phyloP scores from a whole-genome alignment of 345 rosid species.

The Reutealis trisperma region DNA sequence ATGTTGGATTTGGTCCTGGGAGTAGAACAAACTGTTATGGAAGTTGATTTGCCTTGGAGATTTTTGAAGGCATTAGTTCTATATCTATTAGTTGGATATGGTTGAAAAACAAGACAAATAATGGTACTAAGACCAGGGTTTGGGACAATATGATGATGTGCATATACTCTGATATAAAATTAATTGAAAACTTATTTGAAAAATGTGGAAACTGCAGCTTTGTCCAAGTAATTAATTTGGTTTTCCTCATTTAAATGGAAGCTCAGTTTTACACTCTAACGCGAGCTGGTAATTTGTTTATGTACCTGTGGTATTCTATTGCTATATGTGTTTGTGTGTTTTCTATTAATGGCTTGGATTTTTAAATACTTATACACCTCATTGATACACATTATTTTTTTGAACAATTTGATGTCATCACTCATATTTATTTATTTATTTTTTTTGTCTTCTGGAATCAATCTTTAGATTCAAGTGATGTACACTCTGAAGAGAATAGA shows the following conservation, averaged over 20 bases:
- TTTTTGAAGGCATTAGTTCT: neutral
- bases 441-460: constrained; percentile 1
- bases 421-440: constrained; percentile 7
- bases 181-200: neutral
- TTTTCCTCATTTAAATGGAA: neutral
- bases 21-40: no score
- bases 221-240: neutral
- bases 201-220: neutral
- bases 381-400: neutral
- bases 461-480: constrained; percentile 58
- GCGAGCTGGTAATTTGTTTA: neutral
- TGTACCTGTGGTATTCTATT: neutral
- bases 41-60: no score
- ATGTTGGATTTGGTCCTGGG: no score
- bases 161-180: neutral
- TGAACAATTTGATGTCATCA: neutral
- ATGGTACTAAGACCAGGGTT: neutral
- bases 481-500: constrained; percentile 60
- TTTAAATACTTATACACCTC: neutral
- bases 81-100: neutral
- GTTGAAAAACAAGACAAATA: neutral
- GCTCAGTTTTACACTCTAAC: neutral
- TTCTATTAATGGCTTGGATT: neutral
- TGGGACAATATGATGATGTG: neutral
- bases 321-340: neutral